Conservation (phyloP, 331 rosid species). For the Pyrus hybrid region DNA sequence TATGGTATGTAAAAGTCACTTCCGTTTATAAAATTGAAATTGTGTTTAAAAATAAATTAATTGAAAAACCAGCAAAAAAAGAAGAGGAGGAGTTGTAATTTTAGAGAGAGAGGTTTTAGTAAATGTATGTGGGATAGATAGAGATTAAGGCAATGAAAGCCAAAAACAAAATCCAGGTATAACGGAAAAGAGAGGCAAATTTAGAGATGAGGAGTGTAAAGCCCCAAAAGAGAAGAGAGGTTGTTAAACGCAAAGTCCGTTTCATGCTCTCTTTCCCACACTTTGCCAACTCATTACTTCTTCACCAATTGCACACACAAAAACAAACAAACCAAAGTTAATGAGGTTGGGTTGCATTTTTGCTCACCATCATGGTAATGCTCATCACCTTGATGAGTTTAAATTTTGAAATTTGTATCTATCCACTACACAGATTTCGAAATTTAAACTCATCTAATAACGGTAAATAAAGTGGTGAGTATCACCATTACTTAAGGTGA, state of each 20-base stretch:
- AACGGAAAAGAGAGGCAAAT: constrained; percentile 47
- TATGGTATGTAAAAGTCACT: no score
- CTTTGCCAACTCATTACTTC: constrained; percentile 42
- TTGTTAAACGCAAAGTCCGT: constrained; percentile 48
- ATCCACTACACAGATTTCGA: no score
- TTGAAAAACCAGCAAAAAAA: not conserved
- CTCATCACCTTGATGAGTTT: no score
- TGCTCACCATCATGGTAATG: not conserved
- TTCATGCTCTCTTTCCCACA: constrained; percentile 68
- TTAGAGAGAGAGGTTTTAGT: constrained; percentile 35
- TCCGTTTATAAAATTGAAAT: not conserved
- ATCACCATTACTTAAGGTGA: no score
- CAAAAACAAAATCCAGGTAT: constrained; percentile 32
- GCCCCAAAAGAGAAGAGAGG: constrained; percentile 7
- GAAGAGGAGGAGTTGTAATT: constrained; percentile 29
- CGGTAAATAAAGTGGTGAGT: no score
- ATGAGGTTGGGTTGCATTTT: not conserved
- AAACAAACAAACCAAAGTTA: not conserved
- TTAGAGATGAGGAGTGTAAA: constrained; percentile 32
- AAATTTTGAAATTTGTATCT: no score
- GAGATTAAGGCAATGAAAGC: not conserved
- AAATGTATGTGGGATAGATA: not conserved
- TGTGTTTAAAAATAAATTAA: not conserved
- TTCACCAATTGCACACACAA: constrained; percentile 8
- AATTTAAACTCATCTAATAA: no score